phyloP scores from a whole-genome alignment of 345 rosid genomes.

The Rhodamnia argentea region DNA sequence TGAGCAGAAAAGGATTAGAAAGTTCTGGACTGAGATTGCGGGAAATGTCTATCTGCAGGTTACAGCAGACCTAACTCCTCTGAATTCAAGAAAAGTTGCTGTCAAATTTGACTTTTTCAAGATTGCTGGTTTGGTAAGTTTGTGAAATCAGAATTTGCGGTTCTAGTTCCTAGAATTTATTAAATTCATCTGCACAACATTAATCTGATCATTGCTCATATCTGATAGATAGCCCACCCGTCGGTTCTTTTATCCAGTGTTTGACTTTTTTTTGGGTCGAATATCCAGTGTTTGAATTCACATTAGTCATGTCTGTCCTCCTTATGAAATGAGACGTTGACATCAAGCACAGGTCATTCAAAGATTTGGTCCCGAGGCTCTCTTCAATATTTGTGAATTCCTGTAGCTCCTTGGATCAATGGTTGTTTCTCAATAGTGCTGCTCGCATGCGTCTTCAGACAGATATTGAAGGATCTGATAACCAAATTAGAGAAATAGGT shows the following conservation, averaged over 20 bases:
- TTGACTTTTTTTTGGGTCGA: too few relatives aligned
- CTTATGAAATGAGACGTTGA: neutral
- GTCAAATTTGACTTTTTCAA: slow-evolving; percentile 75
- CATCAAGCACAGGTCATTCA: neutral
- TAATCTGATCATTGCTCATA: neutral
- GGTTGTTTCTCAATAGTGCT: neutral
- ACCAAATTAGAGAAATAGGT: neutral
- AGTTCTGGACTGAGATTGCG: neutral
- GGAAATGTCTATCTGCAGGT: slow-evolving; percentile 27
- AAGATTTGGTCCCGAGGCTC: neutral
- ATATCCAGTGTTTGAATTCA: neutral
- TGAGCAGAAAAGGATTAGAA: neutral
- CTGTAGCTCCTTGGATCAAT: neutral
- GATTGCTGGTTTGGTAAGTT: slow-evolving; percentile 66
- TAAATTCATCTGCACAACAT: neutral
- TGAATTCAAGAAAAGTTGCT: slow-evolving; percentile 68
- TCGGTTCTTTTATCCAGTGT: neutral
- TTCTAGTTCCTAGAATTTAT: neutral
- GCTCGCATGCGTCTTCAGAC: neutral
- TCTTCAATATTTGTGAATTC: neutral
- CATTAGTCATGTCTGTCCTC: neutral
- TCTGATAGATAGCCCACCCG: neutral
- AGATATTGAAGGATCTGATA: neutral
- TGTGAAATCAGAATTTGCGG: neutral
- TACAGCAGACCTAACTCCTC: slow-evolving; percentile 76